Base-by-base conservation (phyloP, 1,284 basidiomycete genomes). In the Fomitiporia mediterranea region DNA sequence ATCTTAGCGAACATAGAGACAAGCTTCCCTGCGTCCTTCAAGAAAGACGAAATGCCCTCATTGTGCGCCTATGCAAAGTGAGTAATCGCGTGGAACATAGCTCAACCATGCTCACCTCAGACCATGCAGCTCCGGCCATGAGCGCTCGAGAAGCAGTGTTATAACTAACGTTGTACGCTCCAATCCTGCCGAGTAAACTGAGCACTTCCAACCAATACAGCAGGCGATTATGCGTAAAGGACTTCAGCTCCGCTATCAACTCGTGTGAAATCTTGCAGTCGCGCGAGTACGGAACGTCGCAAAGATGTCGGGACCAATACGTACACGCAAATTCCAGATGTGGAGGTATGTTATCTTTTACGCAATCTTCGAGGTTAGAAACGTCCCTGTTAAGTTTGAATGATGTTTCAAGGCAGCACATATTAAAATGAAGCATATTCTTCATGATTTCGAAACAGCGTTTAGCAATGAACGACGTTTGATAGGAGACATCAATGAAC, bases 381-480 rank as follows among this genome's bases (percentile, higher is more conserved):
- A n/a, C 40, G 8, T 42, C n/a, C 7, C n/a, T n/a, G 21, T 42
- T 42, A 8, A 6, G 21, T 6, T 8, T 42, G 21, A 17, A 23
- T 5, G 40, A 42, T 42, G 40, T 8, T n/a, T 42, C 40, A 17
- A 42, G 40, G n/a, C n/a, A n/a, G n/a, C n/a, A n/a, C n/a, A n/a
- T n/a, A n/a, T n/a, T n/a, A n/a, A n/a, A n/a, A n/a, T n/a, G n/a
- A n/a, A n/a, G n/a, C n/a, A n/a, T n/a, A n/a, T n/a, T n/a, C n/a
- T n/a, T n/a, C n/a, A n/a, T 42, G 40, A 42, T n/a, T 5, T 42
- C 40, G 40, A 42, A 23, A 17, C 40, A 42, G 7, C 40, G n/a
- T 42, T 8, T 42, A 23, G 40, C n/a, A n/a, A 42, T n/a, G n/a
- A 23, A 17, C 4, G 43, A 43, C 19, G 64, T 60, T 7, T 57